phyloP scores from a whole-genome alignment of 768 basidiomycete species.

The Hypsizygus marmoreus region DNA sequence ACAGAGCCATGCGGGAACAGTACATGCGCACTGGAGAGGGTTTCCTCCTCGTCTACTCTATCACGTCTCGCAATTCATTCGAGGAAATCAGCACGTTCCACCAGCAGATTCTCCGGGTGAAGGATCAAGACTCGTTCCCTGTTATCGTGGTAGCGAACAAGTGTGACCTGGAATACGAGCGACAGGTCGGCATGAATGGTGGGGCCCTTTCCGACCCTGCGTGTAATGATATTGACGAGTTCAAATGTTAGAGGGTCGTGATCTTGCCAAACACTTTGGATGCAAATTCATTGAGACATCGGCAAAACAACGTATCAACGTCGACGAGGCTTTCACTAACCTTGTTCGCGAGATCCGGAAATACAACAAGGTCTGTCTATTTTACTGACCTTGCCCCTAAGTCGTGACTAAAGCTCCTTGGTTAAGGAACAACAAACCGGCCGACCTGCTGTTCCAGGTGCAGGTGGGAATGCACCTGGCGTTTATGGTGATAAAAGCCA shows the following conservation, averaged over 20 bases:
- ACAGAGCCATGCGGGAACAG: constrained; percentile 96
- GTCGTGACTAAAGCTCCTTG: constrained; percentile 10
- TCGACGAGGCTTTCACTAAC: constrained; percentile 92
- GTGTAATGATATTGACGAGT: constrained; percentile 3
- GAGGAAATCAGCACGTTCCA: constrained; percentile 97
- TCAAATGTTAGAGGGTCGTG: constrained; percentile 76
- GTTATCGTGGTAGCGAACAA: constrained; percentile 99
- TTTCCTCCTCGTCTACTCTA: constrained; percentile 96
- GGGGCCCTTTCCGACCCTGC: constrained; percentile 18
- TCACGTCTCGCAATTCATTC: constrained; percentile 96
- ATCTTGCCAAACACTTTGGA: constrained; percentile 91
- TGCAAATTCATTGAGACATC: constrained; percentile 97
- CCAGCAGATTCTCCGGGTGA: constrained; percentile 94
- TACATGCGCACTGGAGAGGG: constrained; percentile 99
- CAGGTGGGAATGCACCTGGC: constrained; percentile 44
- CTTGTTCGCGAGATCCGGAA: constrained; percentile 93
- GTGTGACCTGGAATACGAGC: constrained; percentile 92
- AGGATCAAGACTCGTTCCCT: constrained; percentile 94
- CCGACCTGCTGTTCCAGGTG: constrained; percentile 58
- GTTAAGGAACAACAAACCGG: constrained; percentile 79
- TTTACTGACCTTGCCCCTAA: not conserved
- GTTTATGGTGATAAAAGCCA: constrained; percentile 50
- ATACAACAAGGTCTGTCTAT: constrained; percentile 78
- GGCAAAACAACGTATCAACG: constrained; percentile 94
- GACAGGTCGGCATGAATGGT: constrained; percentile 96